phyloP scores from a whole-genome alignment of 495 filamentous ascomycete species.

The Filosporella fistucella region DNA sequence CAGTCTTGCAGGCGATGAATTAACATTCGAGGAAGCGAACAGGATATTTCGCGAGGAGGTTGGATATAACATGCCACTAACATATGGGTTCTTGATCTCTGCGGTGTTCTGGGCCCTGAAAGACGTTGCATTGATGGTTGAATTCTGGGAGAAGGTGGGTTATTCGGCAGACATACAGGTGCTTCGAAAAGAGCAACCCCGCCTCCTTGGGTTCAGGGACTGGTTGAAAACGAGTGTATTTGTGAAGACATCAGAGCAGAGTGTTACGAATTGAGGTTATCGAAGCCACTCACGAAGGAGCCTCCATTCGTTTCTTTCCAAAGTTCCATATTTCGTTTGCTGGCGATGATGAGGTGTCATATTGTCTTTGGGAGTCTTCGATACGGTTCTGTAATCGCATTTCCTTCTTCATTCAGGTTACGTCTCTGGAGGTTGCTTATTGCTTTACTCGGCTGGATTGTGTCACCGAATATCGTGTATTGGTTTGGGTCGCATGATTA shows the following conservation, averaged over 20 bases:
- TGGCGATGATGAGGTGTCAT: too few species aligned
- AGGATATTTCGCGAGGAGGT: conserved; percentile 31
- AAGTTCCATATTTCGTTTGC: too few species aligned
- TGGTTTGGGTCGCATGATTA: too few species aligned
- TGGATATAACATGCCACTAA: conserved; percentile 28
- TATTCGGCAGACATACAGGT: conserved; percentile 35
- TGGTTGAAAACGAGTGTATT: conserved; percentile 26
- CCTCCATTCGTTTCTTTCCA: too few species aligned
- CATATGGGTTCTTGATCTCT: conserved; percentile 30
- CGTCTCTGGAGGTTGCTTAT: too few species aligned
- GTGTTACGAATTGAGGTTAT: background rate
- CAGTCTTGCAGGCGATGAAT: conserved; percentile 39
- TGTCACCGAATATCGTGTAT: too few species aligned
- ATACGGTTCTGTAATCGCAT: too few species aligned
- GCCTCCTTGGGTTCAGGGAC: conserved; percentile 32
- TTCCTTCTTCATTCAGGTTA: too few species aligned
- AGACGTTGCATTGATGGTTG: conserved; percentile 37
- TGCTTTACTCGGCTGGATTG: too few species aligned
- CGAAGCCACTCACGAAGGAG: too few species aligned
- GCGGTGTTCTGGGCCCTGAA: conserved; percentile 28
- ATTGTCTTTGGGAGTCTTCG: too few species aligned
- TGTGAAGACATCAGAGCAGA: background rate
- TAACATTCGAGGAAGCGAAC: conserved; percentile 32
- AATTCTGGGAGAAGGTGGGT: conserved; percentile 53
- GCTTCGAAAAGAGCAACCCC: conserved; percentile 31